Evolutionary conservation across 2,329 filamentous ascomycete species (phyloP).

Genomic region (Colletotrichum somersetense): DNA sequence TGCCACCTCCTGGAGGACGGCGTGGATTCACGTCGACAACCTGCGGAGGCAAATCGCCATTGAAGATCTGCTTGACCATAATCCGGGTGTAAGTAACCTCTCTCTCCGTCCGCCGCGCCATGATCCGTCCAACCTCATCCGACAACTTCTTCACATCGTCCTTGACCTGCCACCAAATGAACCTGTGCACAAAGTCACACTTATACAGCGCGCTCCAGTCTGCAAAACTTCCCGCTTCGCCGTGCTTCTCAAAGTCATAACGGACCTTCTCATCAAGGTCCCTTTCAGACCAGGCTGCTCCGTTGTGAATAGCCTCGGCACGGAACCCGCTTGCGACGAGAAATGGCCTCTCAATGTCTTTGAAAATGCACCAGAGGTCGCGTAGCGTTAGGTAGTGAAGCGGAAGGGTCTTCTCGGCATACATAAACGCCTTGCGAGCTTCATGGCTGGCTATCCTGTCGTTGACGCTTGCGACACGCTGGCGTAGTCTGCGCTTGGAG

Average conservation of each 20-base stretch:
- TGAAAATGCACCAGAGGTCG: slow-evolving; percentile 38
- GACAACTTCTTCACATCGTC: slow-evolving; percentile 33
- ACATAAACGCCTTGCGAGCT: slow-evolving; percentile 22
- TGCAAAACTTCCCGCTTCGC: slow-evolving; percentile 31
- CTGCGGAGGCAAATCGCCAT: background rate
- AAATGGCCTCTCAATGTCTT: slow-evolving; percentile 36
- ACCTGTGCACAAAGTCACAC: slow-evolving; percentile 37
- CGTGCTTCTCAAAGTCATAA: slow-evolving; percentile 33
- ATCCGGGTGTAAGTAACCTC: slow-evolving; percentile 36
- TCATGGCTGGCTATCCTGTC: slow-evolving; percentile 19
- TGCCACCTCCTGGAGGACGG: slow-evolving; percentile 21
- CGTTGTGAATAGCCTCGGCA: slow-evolving; percentile 35
- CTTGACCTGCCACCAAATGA: slow-evolving; percentile 40
- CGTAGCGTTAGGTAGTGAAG: slow-evolving; percentile 37
- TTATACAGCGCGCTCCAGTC: slow-evolving; percentile 38
- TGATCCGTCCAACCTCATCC: slow-evolving; percentile 37
- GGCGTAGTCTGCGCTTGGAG: slow-evolving; percentile 22
- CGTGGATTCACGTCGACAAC: background rate
- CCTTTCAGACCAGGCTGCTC: slow-evolving; percentile 30
- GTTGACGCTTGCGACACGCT: background rate
- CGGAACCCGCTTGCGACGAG: slow-evolving; percentile 36
- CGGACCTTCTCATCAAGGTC: slow-evolving; percentile 39
- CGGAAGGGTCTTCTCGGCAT: slow-evolving; percentile 32
- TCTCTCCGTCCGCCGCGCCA: slow-evolving; percentile 37
- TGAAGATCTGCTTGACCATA: slow-evolving; percentile 35